Evolutionary conservation across 2,329 filamentous ascomycete genomes (phyloP), one percentile per base, ranked within the genome.

Genomic region (Fusarium odoratissimum): DNA sequence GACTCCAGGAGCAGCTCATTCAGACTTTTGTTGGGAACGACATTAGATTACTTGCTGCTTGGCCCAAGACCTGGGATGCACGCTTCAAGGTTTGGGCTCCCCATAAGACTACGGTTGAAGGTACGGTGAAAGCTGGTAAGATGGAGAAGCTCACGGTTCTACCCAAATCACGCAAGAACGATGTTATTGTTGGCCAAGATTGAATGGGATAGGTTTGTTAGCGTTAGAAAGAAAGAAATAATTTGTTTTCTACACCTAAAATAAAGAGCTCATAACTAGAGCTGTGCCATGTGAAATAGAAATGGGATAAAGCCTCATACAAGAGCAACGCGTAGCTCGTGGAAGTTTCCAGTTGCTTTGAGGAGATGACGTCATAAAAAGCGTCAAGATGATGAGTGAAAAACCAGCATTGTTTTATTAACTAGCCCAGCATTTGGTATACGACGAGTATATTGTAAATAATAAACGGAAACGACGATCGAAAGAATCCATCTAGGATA

Each of bases 1-100:
- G 64, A 10, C 19, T 66, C 9, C 61, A 66, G n/a, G 64, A 66
- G 16, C 51, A 66, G 31, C 64, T 66, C 2, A 41, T 66, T 12
- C 61, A 66, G 37, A 66, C 61, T 4, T 66, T 51, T 45, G 61
- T 40, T 16, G 42, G 19, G 1, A 9, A 66, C 19, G 63, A 66
- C 23, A 59, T 66, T 4, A 41, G 63, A 4, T 25, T 66, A 25
- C 49, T 66, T 25, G 33, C 63, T 40, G 44, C 61, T 3, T 66
- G 49, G 63, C 61, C 63, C 12, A n/a, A 66, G 6, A 40, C 37
- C 1, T 66, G 64, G 64, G 38, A 66, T 14, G 44, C 35, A 3
- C 33, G 31, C 0, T 66, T 66, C 13, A 66, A 66, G 7, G 61
- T 59, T 0, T 66, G 64, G 61, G 64, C 64, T 2, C 64, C 64